phyloP scores from a whole-genome alignment of 768 basidiomycete genomes.

The Termitomyces sp. region DNA sequence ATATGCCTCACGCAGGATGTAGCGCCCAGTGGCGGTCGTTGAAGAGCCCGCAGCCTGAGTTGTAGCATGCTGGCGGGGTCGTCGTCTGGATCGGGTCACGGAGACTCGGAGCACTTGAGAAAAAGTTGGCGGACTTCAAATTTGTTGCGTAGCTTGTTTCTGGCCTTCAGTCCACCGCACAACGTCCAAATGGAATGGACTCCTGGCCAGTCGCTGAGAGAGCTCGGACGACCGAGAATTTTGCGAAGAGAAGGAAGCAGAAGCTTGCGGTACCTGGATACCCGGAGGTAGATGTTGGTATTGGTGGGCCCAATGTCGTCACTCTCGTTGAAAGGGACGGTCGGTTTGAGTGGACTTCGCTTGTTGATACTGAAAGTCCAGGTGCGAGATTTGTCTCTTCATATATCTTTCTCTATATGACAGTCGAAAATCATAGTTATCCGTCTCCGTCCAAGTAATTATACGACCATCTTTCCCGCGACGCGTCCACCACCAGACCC shows the following conservation, averaged over 20 bases:
- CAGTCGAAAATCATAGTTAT: background rate
- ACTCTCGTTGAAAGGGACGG: constrained; percentile 45
- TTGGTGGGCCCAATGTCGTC: constrained; percentile 49
- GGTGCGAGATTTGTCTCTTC: constrained; percentile 13
- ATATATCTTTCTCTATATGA: constrained; percentile 9
- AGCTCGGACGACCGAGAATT: constrained; percentile 16
- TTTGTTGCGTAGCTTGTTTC: constrained; percentile 2
- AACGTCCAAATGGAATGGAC: constrained; percentile 64
- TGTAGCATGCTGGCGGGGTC: constrained; percentile 29
- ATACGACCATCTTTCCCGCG: constrained; percentile 52
- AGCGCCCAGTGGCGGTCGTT: constrained; percentile 28
- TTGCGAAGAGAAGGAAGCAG: constrained; percentile 22
- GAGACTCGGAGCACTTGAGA: background rate
- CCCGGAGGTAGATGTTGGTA: constrained; percentile 47
- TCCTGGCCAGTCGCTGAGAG: constrained; percentile 61
- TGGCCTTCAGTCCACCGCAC: background rate
- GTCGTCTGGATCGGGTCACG: background rate
- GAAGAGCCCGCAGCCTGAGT: constrained; percentile 51
- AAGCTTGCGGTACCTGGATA: constrained; percentile 30
- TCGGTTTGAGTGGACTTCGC: constrained; percentile 50
- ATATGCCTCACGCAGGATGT: constrained; percentile 33
- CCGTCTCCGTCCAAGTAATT: constrained; percentile 23
- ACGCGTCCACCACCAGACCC: constrained; percentile 39
- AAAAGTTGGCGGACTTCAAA: constrained; percentile 24
- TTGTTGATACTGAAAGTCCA: constrained; percentile 26